Percentiles rank a stretch among this genome's conserved stretches.
These are phyloP conservation scores for Anaeromyces robustus DNA, from an alignment of 192 early-diverging fungal species.

Conservation along the genomic window DNA sequence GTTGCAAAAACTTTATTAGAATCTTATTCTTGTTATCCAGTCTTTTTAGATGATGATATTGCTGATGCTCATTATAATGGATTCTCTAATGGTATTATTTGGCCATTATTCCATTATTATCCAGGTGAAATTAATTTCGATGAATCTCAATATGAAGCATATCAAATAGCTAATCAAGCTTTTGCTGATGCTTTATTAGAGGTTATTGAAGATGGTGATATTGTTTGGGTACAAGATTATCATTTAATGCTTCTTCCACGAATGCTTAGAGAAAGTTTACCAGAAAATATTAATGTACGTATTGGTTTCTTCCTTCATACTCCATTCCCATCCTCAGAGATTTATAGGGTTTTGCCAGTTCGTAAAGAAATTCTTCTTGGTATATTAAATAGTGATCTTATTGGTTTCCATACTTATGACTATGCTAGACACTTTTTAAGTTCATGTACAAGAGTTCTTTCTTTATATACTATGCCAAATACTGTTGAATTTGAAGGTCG, in stretches of 20 bases:
- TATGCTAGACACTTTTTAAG: constrained; percentile 97
- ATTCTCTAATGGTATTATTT: constrained; percentile 67
- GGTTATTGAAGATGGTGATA: constrained; percentile 74
- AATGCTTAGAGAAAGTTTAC: constrained; percentile 51
- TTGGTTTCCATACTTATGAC: constrained; percentile 71
- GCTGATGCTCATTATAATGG: constrained; percentile 97
- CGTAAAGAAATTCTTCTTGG: constrained; percentile 84
- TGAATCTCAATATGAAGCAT: constrained; percentile 86
- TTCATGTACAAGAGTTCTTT: constrained; percentile 91
- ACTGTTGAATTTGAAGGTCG: constrained; percentile 86
- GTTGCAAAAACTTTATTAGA: constrained; percentile 56
- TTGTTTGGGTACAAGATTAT: constrained; percentile 91
- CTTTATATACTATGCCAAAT: constrained; percentile 82
- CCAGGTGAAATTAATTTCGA: constrained; percentile 96
- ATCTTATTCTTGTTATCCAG: constrained; percentile 75
- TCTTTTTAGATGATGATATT: constrained; percentile 83
- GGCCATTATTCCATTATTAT: constrained; percentile 97
- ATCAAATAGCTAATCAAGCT: constrained; percentile 76
- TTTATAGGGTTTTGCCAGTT: constrained; percentile 92
- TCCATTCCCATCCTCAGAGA: constrained; percentile 88
- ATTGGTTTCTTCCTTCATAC: constrained; percentile 99
- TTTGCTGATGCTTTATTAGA: constrained; percentile 84
- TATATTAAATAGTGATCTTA: constrained; percentile 77
- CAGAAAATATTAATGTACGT: constrained; percentile 54
- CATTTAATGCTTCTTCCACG: constrained; percentile 93